These are phyloP conservation scores for Talaromyces stipitatus DNA, from an alignment of 495 filamentous ascomycete species.

Conservation along the genomic window DNA sequence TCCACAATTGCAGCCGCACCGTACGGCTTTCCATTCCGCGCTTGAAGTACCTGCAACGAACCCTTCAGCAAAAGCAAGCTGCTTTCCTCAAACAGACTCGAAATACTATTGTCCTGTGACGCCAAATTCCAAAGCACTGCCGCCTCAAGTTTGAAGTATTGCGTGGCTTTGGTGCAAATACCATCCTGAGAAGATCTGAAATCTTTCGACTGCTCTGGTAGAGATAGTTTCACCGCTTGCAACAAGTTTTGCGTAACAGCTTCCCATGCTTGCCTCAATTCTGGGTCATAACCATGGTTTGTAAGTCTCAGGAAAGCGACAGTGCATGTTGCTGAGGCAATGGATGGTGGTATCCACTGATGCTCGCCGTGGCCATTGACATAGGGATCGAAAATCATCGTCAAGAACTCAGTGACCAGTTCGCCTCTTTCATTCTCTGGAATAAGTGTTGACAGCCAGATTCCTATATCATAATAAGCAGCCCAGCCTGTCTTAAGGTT, in stretches of 20 bases:
- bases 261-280: conserved; percentile 44
- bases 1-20: conserved; percentile 63
- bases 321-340: conserved; percentile 29
- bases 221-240: conserved; percentile 57
- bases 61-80: conserved; percentile 36
- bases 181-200: conserved; percentile 61
- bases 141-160: conserved; percentile 54
- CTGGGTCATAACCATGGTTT: conserved; percentile 15
- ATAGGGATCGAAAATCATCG: conserved; percentile 53
- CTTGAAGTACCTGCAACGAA: conserved; percentile 41
- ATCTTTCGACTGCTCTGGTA: conserved; percentile 71
- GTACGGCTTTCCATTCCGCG: conserved; percentile 74
- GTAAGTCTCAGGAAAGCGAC: conserved; percentile 27
- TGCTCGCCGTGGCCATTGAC: conserved; percentile 38
- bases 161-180: conserved; percentile 50
- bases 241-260: conserved; percentile 46
- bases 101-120: not conserved
- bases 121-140: conserved; percentile 29
- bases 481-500: conserved; percentile 64
- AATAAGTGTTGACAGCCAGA: conserved; percentile 39
- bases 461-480: conserved; percentile 55
- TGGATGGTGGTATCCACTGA: conserved; percentile 39
- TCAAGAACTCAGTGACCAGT: conserved; percentile 41
- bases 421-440: conserved; percentile 36
- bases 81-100: conserved; percentile 16